A percentile compares a stretch with the other conserved stretches of the same genome.
Evolutionary conservation across 805 yeast genomes (phyloP).

Genomic region (Maudiozyma serrabonitensis): DNA sequence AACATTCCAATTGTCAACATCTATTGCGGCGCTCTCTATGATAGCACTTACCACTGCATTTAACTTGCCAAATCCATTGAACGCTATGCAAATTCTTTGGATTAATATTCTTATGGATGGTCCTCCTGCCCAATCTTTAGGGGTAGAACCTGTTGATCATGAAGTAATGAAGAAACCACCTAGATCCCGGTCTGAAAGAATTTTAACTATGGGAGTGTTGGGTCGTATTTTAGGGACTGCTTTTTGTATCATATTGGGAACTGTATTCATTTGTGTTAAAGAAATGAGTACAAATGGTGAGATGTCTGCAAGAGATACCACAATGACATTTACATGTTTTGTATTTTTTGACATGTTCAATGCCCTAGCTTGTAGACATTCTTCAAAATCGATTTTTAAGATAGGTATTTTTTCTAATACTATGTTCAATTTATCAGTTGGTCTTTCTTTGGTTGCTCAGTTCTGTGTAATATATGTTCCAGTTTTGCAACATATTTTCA

Average conservation of each 20-base stretch:
- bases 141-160: conserved; percentile 94
- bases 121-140: conserved; percentile 95
- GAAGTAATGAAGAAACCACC: conserved; percentile 95
- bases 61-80: conserved; percentile 84
- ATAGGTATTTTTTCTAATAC: conserved; percentile 67
- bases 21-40: conserved; percentile 86
- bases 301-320: conserved; percentile 90
- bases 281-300: conserved; percentile 74
- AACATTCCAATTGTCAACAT: conserved; percentile 91
- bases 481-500: conserved; percentile 84
- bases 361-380: conserved; percentile 88
- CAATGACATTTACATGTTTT: conserved; percentile 97
- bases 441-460: conserved; percentile 82
- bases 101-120: conserved; percentile 97
- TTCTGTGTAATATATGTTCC: conserved; percentile 89
- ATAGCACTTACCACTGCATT: conserved; percentile 82
- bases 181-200: conserved; percentile 74
- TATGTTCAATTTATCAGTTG: conserved; percentile 91
- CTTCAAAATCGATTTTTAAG: conserved; percentile 72
- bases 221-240: conserved; percentile 73
- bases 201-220: conserved; percentile 59
- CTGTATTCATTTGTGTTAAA: conserved; percentile 71
- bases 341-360: conserved; percentile 95
- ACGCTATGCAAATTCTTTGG: conserved; percentile 98
- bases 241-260: conserved; percentile 66